Percentiles rank a stretch among this genome's conserved stretches.
These are phyloP conservation scores for Solanum hybrid DNA, from an alignment of 305 asterid species.

Conservation along the genomic window DNA sequence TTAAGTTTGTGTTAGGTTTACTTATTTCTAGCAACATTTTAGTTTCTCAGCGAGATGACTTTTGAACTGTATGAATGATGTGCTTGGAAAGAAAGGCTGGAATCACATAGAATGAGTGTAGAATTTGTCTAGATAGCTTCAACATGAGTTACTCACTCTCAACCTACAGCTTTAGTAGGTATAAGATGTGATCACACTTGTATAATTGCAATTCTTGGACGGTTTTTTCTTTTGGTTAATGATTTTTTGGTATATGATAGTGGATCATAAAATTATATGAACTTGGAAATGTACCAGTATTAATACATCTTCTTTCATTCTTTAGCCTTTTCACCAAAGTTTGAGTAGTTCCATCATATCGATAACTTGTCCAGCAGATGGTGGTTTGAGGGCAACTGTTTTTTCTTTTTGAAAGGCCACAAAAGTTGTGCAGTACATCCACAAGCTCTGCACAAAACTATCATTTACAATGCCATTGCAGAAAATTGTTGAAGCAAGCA, in stretches of 20 bases:
- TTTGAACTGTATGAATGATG: conserved; percentile 5
- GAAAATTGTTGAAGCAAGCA: neutral
- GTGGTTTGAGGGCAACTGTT: neutral
- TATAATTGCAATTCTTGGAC: conserved; percentile 5
- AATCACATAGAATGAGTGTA: neutral
- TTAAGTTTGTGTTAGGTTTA: conserved; percentile 4
- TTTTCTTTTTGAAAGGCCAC: neutral
- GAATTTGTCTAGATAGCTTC: neutral
- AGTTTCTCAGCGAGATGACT: neutral
- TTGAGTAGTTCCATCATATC: neutral
- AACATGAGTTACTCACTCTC: neutral
- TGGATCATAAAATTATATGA: neutral
- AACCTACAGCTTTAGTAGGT: neutral
- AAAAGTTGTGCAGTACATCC: neutral
- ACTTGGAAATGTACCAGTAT: neutral
- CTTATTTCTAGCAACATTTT: conserved; percentile 3
- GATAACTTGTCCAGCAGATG: neutral
- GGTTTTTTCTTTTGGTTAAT: neutral
- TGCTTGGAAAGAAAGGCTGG: conserved; percentile 1
- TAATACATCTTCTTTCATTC: conserved; percentile 1
- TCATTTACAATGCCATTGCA: neutral
- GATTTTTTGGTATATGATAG: neutral
- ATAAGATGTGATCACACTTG: conserved; percentile 7
- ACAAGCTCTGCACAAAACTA: neutral
- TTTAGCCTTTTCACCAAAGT: neutral